phyloP scores from a whole-genome alignment of 2,329 filamentous ascomycete species.

The Penicillium polonicum region DNA sequence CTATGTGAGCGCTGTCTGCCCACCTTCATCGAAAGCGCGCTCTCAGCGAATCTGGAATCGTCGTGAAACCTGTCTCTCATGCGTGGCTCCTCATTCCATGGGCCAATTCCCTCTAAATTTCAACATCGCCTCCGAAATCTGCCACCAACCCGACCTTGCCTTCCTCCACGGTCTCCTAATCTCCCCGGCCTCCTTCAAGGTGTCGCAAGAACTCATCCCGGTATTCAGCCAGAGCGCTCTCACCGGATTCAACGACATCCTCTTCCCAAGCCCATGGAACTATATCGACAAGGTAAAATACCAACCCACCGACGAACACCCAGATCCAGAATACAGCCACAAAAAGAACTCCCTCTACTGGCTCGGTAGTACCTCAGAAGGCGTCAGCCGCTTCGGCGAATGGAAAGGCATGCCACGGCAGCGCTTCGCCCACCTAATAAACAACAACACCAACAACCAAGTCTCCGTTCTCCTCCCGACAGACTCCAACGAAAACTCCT shows the following conservation, averaged over 20 bases:
- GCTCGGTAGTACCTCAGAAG: slow-evolving; percentile 67
- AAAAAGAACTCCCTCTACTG: slow-evolving; percentile 70
- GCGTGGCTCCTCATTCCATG: slow-evolving; percentile 62
- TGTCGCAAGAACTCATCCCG: slow-evolving; percentile 65
- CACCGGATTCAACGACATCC: slow-evolving; percentile 70
- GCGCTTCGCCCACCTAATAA: slow-evolving; percentile 68
- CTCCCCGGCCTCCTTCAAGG: slow-evolving; percentile 60
- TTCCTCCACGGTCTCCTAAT: slow-evolving; percentile 73
- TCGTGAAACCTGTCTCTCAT: slow-evolving; percentile 63
- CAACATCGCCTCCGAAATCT: slow-evolving; percentile 64
- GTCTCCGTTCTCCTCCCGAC: slow-evolving; percentile 59
- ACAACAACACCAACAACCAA: slow-evolving; percentile 53
- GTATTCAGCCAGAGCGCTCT: slow-evolving; percentile 75
- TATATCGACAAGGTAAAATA: slow-evolving; percentile 59
- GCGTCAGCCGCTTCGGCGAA: slow-evolving; percentile 51
- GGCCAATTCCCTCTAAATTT: slow-evolving; percentile 68
- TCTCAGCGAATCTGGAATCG: slow-evolving; percentile 63
- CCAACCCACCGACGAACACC: slow-evolving; percentile 50
- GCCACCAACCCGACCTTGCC: slow-evolving; percentile 73
- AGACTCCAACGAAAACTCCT: slow-evolving; percentile 38
- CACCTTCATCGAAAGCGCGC: slow-evolving; percentile 60
- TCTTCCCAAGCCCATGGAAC: slow-evolving; percentile 67
- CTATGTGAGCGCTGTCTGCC: slow-evolving; percentile 57
- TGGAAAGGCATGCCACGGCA: slow-evolving; percentile 70
- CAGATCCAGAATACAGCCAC: slow-evolving; percentile 56